A percentile compares a stretch with the other conserved stretches of the same genome.
Conservation (phyloP, 1,284 basidiomycete species). For the Apiotrichum veenhuisii region DNA sequence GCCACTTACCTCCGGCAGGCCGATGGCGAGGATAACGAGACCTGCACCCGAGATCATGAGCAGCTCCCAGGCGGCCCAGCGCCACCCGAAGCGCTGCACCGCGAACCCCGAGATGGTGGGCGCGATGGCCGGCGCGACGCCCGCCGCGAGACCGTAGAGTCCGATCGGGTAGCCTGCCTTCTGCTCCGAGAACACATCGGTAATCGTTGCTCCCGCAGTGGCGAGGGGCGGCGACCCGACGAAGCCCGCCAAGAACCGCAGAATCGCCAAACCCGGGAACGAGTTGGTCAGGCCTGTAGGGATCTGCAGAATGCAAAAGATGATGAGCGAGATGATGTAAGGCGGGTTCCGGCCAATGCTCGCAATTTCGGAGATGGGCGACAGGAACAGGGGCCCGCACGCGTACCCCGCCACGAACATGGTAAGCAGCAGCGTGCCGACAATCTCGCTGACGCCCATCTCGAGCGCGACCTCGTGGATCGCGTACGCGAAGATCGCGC, state of each 20-base stretch:
- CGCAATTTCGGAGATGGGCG: constrained; percentile 36
- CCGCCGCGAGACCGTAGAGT: constrained; percentile 56
- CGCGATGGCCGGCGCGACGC: constrained; percentile 22
- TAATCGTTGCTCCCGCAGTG: constrained; percentile 58
- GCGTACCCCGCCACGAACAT: constrained; percentile 62
- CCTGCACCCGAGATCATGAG: constrained; percentile 39
- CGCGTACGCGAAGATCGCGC: constrained; percentile 6
- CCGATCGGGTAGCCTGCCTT: constrained; percentile 64
- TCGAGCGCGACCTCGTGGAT: not conserved
- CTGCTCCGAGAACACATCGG: constrained; percentile 61
- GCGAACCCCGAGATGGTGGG: constrained; percentile 56
- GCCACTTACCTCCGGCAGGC: constrained; percentile 49
- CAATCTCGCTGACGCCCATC: not conserved
- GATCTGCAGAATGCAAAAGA: constrained; percentile 41
- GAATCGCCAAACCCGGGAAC: constrained; percentile 34
- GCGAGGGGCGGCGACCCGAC: constrained; percentile 24
- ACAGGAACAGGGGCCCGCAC: constrained; percentile 52
- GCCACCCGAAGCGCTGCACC: constrained; percentile 40
- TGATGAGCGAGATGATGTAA: constrained; percentile 39
- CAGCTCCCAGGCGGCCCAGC: constrained; percentile 43
- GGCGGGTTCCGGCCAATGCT: constrained; percentile 31
- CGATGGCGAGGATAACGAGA: constrained; percentile 55
- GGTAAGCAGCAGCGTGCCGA: not conserved
- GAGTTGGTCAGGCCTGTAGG: constrained; percentile 39
- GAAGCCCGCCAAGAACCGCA: constrained; percentile 32